Percentiles rank a stretch among this genome's conserved stretches.
Conservation (phyloP, 257 asterid genomes). For the Salvia miltiorrhiza region DNA sequence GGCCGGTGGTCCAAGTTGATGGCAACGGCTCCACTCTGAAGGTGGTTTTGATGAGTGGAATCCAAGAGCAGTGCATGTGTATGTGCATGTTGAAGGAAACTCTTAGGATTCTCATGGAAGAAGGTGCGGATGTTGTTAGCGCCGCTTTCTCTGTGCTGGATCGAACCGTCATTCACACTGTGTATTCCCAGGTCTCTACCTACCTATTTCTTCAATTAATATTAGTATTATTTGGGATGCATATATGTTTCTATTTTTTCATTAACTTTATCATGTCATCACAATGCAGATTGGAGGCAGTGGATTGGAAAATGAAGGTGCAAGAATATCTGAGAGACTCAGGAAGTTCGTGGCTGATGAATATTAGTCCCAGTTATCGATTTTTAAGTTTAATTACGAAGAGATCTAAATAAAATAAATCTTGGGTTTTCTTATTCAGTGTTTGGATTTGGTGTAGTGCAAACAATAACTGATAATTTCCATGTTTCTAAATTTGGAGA, state of each 20-base stretch:
- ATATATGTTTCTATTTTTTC: too few species aligned
- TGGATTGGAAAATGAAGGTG: conserved; percentile 20
- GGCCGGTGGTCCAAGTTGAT: too few species aligned
- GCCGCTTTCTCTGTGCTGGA: conserved; percentile 39
- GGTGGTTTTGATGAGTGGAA: conserved; percentile 41
- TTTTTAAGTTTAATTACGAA: too few species aligned
- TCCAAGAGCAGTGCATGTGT: conserved; percentile 26
- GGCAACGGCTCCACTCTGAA: conserved; percentile 41
- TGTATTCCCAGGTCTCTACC: conserved; percentile 66
- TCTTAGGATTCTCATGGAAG: conserved; percentile 48
- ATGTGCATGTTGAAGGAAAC: conserved; percentile 41
- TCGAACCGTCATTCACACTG: conserved; percentile 40
- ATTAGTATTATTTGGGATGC: too few species aligned
- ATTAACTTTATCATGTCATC: too few species aligned
- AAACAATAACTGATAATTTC: neutral
- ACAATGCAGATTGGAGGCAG: conserved; percentile 43
- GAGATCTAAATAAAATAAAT: too few species aligned
- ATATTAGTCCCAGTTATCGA: neutral
- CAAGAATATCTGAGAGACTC: conserved; percentile 38
- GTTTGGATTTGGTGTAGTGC: too few species aligned
- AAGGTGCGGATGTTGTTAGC: conserved; percentile 44
- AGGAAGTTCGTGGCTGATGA: conserved; percentile 29
- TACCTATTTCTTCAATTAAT: too few species aligned
- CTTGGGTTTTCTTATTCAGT: too few species aligned
- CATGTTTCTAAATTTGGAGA: neutral